Conservation (phyloP, 2,329 filamentous ascomycete species). For the Mariannaea sp. region DNA sequence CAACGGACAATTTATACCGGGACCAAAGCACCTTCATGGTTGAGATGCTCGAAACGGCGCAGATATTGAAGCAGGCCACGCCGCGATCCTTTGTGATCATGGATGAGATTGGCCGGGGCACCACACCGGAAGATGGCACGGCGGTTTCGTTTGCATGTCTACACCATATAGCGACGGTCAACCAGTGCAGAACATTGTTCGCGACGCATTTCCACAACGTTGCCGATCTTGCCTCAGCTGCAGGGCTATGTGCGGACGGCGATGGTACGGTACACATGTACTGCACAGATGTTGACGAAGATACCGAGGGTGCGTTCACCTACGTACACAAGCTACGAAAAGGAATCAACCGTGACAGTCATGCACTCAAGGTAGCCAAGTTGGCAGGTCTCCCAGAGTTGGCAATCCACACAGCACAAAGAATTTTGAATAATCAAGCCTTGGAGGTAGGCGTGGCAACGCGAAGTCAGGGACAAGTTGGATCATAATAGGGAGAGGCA, state of each 20-base stretch:
- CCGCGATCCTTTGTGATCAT: slow-evolving; percentile 90
- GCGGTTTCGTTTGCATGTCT: slow-evolving; percentile 90
- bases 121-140: slow-evolving; percentile 88
- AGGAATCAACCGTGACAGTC: slow-evolving; percentile 84
- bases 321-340: slow-evolving; percentile 83
- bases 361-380: slow-evolving; percentile 92
- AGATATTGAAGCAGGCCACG: slow-evolving; percentile 86
- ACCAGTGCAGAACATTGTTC: slow-evolving; percentile 81
- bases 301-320: slow-evolving; percentile 71
- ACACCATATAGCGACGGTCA: slow-evolving; percentile 79
- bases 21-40: slow-evolving; percentile 99
- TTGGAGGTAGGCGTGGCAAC: neutral
- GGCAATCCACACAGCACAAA: slow-evolving; percentile 70
- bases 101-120: slow-evolving; percentile 96
- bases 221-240: slow-evolving; percentile 72
- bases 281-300: slow-evolving; percentile 88
- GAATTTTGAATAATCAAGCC: slow-evolving; percentile 52
- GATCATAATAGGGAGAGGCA: slow-evolving; percentile 14
- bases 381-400: slow-evolving; percentile 80
- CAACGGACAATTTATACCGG: slow-evolving; percentile 90
- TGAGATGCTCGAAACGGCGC: slow-evolving; percentile 95
- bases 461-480: slow-evolving; percentile 12
- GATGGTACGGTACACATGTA: slow-evolving; percentile 67
- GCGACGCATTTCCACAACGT: slow-evolving; percentile 93
- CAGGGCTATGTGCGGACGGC: slow-evolving; percentile 46